Evolutionary conservation across 2,329 filamentous ascomycete species (phyloP).

Genomic region (Pseudogymnoascus pannorum): DNA sequence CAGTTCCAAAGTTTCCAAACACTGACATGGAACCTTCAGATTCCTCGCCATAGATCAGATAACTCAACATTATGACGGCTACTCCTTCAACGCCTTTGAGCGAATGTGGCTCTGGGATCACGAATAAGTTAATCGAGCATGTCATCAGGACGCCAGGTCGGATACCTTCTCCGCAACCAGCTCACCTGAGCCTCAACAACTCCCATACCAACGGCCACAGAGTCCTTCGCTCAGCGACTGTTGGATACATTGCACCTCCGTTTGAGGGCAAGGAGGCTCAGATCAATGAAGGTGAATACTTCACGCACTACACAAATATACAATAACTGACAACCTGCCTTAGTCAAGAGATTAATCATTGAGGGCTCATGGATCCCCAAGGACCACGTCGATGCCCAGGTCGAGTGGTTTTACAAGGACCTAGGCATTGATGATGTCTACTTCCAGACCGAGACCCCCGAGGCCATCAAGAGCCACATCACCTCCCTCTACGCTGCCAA

Average conservation of each 20-base stretch:
- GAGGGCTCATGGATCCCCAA: conserved; percentile 80
- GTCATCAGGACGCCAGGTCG: conserved; percentile 24
- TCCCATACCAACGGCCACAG: conserved; percentile 50
- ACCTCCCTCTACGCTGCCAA: conserved; percentile 96
- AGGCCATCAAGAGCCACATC: conserved; percentile 87
- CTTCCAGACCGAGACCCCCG: conserved; percentile 81
- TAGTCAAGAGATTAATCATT: conserved; percentile 74
- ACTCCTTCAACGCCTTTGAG: neutral
- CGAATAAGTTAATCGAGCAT: conserved; percentile 22
- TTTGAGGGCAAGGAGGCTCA: conserved; percentile 91
- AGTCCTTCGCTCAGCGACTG: conserved; percentile 77
- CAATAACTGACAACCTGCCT: neutral
- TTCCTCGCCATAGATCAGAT: conserved; percentile 5
- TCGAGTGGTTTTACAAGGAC: conserved; percentile 95
- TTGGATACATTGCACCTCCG: conserved; percentile 89
- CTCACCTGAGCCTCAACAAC: conserved; percentile 62
- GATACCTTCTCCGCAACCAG: conserved; percentile 74
- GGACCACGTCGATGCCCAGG: conserved; percentile 75
- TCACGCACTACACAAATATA: neutral
- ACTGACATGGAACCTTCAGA: conserved; percentile 17
- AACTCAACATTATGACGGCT: neutral
- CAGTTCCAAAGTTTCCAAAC: conserved; percentile 12
- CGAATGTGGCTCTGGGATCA: neutral
- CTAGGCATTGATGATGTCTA: conserved; percentile 98
- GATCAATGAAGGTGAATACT: conserved; percentile 44